phyloP scores from a whole-genome alignment of 768 basidiomycete species.

The Hydnomerulius pinastri region DNA sequence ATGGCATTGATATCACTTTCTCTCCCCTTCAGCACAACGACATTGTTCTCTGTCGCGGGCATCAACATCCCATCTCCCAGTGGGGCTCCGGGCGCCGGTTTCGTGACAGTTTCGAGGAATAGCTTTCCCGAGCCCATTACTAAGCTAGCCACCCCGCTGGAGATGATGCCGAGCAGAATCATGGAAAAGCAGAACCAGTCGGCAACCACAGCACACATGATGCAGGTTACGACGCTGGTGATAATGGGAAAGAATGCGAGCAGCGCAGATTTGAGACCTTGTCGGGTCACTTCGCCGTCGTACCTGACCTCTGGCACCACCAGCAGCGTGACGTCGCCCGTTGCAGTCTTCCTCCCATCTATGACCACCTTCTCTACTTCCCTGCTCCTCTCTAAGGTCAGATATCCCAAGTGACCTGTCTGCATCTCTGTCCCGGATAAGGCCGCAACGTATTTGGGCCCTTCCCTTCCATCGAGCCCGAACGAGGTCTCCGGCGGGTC shows the following conservation, averaged over 20 bases:
- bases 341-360: conserved; percentile 20
- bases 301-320: conserved; percentile 24
- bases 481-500: conserved; percentile 29
- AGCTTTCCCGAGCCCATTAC: conserved; percentile 33
- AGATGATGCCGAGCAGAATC: conserved; percentile 35
- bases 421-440: conserved; percentile 31
- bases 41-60: conserved; percentile 18
- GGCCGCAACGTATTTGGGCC: conserved; percentile 27
- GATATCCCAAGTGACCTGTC: conserved; percentile 32
- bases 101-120: conserved; percentile 12
- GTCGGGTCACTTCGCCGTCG: conserved; percentile 8
- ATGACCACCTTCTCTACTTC: neutral
- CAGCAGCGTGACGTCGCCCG: conserved; percentile 21
- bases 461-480: conserved; percentile 28
- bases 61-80: conserved; percentile 35
- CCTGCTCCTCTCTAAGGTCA: conserved; percentile 21
- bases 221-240: conserved; percentile 23
- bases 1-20: conserved; percentile 34
- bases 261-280: conserved; percentile 5
- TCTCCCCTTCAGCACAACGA: conserved; percentile 33
- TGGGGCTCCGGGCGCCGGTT: conserved; percentile 26
- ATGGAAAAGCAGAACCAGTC: conserved; percentile 36
- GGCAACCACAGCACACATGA: conserved; percentile 22
- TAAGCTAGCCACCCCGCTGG: conserved; percentile 31
- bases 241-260: conserved; percentile 27